Evolutionary conservation across 192 early-diverging fungal genomes (phyloP).

Genomic region (Jimgerdemannia lactiflua): DNA sequence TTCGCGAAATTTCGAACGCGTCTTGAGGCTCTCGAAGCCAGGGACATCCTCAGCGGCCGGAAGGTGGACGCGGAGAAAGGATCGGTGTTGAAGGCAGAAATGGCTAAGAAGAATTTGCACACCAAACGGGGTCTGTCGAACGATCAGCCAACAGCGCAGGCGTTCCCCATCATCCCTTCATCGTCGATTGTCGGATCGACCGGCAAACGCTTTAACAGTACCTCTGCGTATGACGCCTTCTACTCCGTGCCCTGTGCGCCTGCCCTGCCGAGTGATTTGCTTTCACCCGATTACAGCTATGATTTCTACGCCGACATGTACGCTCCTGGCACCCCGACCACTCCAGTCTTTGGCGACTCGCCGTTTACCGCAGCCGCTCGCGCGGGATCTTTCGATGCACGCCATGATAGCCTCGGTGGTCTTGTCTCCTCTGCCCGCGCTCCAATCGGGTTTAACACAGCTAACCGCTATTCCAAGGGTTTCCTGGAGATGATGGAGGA

Average conservation of each 20-base stretch:
- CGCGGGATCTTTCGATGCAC: constrained; percentile 34
- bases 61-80: constrained; percentile 89
- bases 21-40: constrained; percentile 87
- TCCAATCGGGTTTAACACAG: constrained; percentile 6
- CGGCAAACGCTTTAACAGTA: constrained; percentile 28
- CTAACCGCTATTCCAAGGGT: constrained; percentile 34
- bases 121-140: constrained; percentile 78
- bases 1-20: constrained; percentile 97
- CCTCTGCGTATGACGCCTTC: constrained; percentile 30
- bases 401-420: constrained; percentile 27
- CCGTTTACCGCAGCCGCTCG: constrained; percentile 14
- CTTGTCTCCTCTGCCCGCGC: constrained; percentile 19
- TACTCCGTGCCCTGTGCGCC: constrained; percentile 38
- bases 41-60: constrained; percentile 88
- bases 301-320: constrained; percentile 50
- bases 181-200: constrained; percentile 31
- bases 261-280: constrained; percentile 49
- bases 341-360: constrained; percentile 40
- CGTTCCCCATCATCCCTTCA: constrained; percentile 20
- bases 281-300: constrained; percentile 54
- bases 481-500: constrained; percentile 30
- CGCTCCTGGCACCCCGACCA: constrained; percentile 36
- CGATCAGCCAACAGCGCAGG: constrained; percentile 22
- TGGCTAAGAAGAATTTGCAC: constrained; percentile 99
- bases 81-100: constrained; percentile 91